phyloP scores from a whole-genome alignment of 2,329 filamentous ascomycete genomes.

The Aspergillus brasiliensis region DNA sequence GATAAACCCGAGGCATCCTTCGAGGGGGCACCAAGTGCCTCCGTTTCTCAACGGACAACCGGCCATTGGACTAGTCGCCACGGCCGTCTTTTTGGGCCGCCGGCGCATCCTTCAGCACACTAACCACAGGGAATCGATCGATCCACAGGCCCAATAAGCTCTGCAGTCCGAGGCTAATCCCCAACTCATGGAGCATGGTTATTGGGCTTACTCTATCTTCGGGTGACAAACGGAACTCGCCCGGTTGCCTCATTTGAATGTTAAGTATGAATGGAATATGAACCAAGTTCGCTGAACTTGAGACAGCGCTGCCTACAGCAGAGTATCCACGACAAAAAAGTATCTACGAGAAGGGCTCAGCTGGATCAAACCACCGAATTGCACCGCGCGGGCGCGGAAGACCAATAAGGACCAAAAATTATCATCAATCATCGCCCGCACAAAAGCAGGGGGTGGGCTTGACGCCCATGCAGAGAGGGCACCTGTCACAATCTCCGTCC shows the following conservation, averaged over 20 bases:
- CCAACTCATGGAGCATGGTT: neutral
- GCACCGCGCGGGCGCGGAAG: neutral
- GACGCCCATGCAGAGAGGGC: neutral
- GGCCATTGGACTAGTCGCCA: neutral
- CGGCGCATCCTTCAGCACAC: neutral
- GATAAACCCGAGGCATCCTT: neutral
- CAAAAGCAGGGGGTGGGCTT: neutral
- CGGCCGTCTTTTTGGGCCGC: neutral
- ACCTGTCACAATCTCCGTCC: neutral
- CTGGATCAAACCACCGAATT: neutral
- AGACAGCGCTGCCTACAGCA: neutral
- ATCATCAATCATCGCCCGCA: neutral
- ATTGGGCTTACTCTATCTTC: neutral
- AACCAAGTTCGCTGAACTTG: neutral
- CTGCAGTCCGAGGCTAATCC: neutral
- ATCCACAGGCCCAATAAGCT: constrained; percentile 1
- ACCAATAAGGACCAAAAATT: neutral
- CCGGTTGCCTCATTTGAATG: neutral
- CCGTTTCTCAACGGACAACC: neutral
- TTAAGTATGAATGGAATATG: neutral
- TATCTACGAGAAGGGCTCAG: neutral
- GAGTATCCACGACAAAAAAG: neutral
- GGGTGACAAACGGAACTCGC: neutral
- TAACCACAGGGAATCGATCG: neutral
- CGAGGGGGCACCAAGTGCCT: neutral